A percentile compares a stretch with the other conserved stretches of the same genome.
Evolutionary conservation across 2,329 filamentous ascomycete genomes (phyloP).

Genomic region (Thelonectria blattea): DNA sequence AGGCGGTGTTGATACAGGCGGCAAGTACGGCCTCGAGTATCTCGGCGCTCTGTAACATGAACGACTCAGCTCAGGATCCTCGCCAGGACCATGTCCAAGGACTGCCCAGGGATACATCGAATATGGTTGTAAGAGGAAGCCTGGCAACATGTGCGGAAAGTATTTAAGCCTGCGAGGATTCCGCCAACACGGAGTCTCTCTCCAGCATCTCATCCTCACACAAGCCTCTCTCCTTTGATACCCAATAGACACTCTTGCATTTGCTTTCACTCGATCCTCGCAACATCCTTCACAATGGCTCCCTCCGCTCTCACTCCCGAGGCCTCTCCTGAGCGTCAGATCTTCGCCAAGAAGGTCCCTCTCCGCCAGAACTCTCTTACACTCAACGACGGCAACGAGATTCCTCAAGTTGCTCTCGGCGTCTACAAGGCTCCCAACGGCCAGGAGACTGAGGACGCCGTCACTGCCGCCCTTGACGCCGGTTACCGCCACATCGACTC

Average conservation of each 20-base stretch:
- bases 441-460: constrained; percentile 65
- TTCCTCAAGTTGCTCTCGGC: constrained; percentile 61
- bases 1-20: constrained; percentile 31
- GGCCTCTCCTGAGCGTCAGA: constrained; percentile 41
- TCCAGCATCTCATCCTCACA: constrained; percentile 15
- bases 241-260: constrained; percentile 3
- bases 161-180: constrained; percentile 28
- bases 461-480: constrained; percentile 64
- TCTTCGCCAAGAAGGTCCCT: constrained; percentile 39
- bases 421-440: constrained; percentile 55
- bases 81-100: constrained; percentile 5
- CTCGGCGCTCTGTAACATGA: constrained; percentile 16
- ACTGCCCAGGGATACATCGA: constrained; percentile 10
- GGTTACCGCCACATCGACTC: constrained; percentile 62
- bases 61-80: constrained; percentile 13
- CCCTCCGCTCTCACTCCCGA: constrained; percentile 46
- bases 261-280: not conserved
- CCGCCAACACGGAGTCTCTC: constrained; percentile 15
- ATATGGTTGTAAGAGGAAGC: constrained; percentile 1
- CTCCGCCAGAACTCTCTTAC: constrained; percentile 53
- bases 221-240: constrained; percentile 13
- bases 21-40: constrained; percentile 21
- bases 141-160: constrained; percentile 8
- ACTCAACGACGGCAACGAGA: constrained; percentile 73
- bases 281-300: constrained; percentile 40